Conservation (phyloP, 192 early-diverging fungal genomes). For the Geosiphon pyriformis region DNA sequence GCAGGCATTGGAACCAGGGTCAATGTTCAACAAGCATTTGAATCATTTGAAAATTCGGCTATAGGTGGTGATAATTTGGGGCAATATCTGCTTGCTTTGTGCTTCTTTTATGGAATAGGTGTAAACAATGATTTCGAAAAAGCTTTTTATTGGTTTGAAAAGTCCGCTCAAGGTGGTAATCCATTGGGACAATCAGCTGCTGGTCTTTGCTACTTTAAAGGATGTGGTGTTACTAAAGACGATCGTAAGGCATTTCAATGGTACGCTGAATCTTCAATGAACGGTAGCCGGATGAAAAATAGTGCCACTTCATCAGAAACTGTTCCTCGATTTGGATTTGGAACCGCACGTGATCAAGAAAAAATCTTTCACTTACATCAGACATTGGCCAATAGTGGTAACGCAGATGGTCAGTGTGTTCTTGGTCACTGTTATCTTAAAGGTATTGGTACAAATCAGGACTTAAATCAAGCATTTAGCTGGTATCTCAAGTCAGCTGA, state of each 20-base stretch:
- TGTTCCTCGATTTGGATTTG: constrained; percentile 45
- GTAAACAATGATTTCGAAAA: constrained; percentile 44
- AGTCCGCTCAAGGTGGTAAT: constrained; percentile 66
- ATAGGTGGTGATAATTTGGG: constrained; percentile 66
- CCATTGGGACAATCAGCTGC: constrained; percentile 82
- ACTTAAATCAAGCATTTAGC: constrained; percentile 47
- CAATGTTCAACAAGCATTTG: constrained; percentile 52
- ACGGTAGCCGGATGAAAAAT: background rate
- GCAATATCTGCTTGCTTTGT: constrained; percentile 77
- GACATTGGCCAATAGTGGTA: constrained; percentile 37
- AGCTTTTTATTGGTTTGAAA: constrained; percentile 60
- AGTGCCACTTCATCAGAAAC: background rate
- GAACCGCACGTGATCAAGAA: constrained; percentile 29
- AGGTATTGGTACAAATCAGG: constrained; percentile 46
- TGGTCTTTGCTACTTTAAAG: constrained; percentile 74
- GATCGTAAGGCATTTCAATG: constrained; percentile 49
- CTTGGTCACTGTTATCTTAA: constrained; percentile 44
- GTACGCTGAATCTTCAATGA: constrained; percentile 39
- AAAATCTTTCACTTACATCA: background rate
- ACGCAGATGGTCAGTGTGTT: constrained; percentile 14
- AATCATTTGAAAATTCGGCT: constrained; percentile 62
- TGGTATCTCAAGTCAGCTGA: constrained; percentile 52
- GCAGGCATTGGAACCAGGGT: constrained; percentile 67
- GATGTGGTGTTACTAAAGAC: constrained; percentile 57
- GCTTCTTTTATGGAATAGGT: constrained; percentile 80